A percentile compares a stretch with the other conserved stretches of the same genome.
Conservation (phyloP, 257 asterid genomes). For the Ilex asprella region DNA sequence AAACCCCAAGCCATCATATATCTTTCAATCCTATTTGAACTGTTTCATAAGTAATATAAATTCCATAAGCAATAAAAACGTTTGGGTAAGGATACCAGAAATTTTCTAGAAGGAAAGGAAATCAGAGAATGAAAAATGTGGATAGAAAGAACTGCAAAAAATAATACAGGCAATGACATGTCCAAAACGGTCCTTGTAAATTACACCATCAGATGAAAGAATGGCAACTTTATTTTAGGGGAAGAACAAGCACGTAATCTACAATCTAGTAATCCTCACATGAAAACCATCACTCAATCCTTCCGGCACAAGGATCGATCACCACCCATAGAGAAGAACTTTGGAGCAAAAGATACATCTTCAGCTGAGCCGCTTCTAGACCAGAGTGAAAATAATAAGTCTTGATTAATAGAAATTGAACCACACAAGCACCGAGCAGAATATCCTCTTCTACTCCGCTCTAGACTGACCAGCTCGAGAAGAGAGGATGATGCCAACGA, state of each 20-base stretch:
- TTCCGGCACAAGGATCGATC: background rate
- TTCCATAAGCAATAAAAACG: too few relatives aligned
- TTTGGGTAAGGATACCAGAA: too few relatives aligned
- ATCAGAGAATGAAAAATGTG: too few relatives aligned
- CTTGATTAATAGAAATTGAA: too few relatives aligned
- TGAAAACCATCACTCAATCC: background rate
- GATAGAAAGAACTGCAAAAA: too few relatives aligned
- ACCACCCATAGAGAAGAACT: background rate
- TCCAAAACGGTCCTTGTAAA: conserved; percentile 3
- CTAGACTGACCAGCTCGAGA: conserved; percentile 55
- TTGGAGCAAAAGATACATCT: background rate
- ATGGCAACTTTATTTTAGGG: conserved; percentile 27
- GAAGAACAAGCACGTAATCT: conserved; percentile 25
- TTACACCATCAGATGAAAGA: conserved; percentile 11
- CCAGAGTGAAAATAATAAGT: background rate
- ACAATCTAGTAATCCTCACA: conserved; percentile 21
- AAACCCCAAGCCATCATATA: too few relatives aligned
- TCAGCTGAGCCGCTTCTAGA: background rate
- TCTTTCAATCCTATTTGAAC: too few relatives aligned
- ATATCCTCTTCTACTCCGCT: background rate
- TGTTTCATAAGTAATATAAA: too few relatives aligned
- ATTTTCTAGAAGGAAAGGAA: too few relatives aligned
- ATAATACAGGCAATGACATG: too few relatives aligned
- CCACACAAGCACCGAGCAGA: too few relatives aligned
- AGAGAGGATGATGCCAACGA: conserved; percentile 85